These are phyloP conservation scores for Hypoxylon rubiginosum DNA, from an alignment of 2,329 filamentous ascomycete genomes.

Conservation along the genomic window DNA sequence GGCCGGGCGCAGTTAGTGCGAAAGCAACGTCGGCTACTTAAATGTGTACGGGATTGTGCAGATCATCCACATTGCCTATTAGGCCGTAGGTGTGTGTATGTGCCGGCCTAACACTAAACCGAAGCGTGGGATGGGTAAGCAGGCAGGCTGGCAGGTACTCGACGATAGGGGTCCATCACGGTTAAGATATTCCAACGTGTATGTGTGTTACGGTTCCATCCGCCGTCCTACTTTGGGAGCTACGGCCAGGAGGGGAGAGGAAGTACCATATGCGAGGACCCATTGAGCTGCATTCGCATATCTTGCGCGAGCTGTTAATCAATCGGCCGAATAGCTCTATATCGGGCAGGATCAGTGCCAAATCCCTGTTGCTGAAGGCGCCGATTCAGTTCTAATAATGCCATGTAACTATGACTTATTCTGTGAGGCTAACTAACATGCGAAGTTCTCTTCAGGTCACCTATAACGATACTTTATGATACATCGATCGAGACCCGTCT, in stretches of 20 bases:
- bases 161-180: conserved; percentile 34
- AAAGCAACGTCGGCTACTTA: conserved; percentile 37
- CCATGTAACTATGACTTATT: conserved; percentile 27
- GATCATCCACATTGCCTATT: conserved; percentile 37
- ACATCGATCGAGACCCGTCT: conserved; percentile 18
- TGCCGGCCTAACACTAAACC: conserved; percentile 17
- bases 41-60: conserved; percentile 28
- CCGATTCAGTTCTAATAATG: conserved; percentile 10
- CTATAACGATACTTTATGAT: conserved; percentile 20
- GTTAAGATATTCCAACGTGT: conserved; percentile 14
- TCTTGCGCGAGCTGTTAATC: conserved; percentile 35
- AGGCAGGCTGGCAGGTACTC: neutral
- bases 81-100: conserved; percentile 10
- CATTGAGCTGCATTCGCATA: conserved; percentile 41
- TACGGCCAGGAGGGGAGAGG: neutral
- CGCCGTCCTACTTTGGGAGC: conserved; percentile 7
- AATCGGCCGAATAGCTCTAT: conserved; percentile 37
- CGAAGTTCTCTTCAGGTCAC: conserved; percentile 15
- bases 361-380: conserved; percentile 24
- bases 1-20: conserved; percentile 19
- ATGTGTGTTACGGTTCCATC: conserved; percentile 31
- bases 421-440: conserved; percentile 36
- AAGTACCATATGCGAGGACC: conserved; percentile 29
- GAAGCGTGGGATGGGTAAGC: conserved; percentile 15
- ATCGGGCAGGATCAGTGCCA: conserved; percentile 26